Evolutionary conservation across 441 rosid genomes (phyloP).

Genomic region (Erodium trifolium): DNA sequence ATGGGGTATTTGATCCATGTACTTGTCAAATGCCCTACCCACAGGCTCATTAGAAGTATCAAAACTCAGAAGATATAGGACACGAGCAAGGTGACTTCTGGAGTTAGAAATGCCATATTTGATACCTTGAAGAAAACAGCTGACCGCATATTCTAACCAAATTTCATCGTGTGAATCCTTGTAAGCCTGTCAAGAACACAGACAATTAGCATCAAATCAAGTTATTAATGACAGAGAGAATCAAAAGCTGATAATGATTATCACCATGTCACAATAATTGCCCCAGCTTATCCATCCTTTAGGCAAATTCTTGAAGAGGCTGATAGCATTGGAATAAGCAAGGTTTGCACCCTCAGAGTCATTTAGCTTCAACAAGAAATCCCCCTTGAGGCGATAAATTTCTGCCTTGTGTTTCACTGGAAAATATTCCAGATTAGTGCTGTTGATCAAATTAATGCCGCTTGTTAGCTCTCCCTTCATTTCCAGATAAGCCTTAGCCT

Average conservation of each 20-base stretch:
- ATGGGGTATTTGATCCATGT: conserved; percentile 88
- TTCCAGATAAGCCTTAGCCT: conserved; percentile 87
- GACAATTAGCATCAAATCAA: background rate
- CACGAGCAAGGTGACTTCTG: conserved; percentile 94
- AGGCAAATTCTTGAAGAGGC: conserved; percentile 80
- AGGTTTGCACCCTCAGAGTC: conserved; percentile 76
- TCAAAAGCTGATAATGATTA: conserved; percentile 19
- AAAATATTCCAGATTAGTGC: conserved; percentile 87
- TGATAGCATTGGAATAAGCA: conserved; percentile 86
- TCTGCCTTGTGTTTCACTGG: conserved; percentile 83
- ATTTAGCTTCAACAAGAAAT: conserved; percentile 62
- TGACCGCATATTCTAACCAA: conserved; percentile 96
- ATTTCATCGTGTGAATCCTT: conserved; percentile 78
- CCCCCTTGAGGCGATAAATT: conserved; percentile 79
- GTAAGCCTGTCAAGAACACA: conserved; percentile 56
- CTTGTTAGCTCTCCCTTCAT: conserved; percentile 79
- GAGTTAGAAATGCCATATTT: conserved; percentile 93
- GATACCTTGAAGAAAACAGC: conserved; percentile 99
- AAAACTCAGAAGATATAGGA: conserved; percentile 92
- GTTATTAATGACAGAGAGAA: conserved; percentile 13
- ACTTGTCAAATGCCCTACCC: conserved; percentile 93
- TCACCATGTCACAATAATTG: conserved; percentile 88
- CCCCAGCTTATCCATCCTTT: conserved; percentile 99
- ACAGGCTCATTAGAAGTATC: conserved; percentile 89
- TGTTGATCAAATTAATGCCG: conserved; percentile 79